Percentiles rank a stretch among this genome's conserved stretches.
Evolutionary conservation across 441 rosid species (phyloP).

Genomic region (Eugenia klotzschiana): DNA sequence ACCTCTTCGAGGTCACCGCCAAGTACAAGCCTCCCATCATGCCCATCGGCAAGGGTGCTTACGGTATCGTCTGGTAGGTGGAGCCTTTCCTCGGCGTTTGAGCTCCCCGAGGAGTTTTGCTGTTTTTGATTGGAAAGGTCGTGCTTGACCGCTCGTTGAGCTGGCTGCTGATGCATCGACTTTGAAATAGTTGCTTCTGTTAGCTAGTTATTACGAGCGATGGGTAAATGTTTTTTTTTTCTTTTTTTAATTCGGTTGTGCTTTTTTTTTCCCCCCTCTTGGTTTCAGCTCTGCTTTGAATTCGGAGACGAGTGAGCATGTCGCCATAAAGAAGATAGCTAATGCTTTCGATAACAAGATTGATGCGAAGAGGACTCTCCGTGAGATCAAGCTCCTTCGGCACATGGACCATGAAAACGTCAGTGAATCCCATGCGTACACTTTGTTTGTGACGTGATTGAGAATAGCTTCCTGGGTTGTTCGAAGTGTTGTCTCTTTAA

Average conservation of each 20-base stretch:
- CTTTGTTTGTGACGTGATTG: neutral
- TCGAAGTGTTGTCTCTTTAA: neutral
- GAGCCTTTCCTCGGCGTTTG: neutral
- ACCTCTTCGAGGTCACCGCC: constrained; percentile 85
- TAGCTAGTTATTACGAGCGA: fast-evolving
- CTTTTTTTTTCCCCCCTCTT: neutral
- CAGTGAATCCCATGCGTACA: constrained; percentile 14
- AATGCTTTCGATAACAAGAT: constrained; percentile 60
- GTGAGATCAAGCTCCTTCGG: constrained; percentile 87
- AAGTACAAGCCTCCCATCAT: constrained; percentile 86
- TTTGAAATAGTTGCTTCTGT: neutral
- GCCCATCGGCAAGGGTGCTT: constrained; percentile 85
- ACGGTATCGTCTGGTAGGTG: constrained; percentile 75
- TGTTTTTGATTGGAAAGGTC: neutral
- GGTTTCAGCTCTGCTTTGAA: constrained; percentile 46
- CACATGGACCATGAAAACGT: constrained; percentile 88
- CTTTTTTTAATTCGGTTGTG: neutral
- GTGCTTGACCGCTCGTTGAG: neutral
- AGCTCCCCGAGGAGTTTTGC: neutral
- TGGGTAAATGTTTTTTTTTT: neutral
- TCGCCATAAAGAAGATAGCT: constrained; percentile 72
- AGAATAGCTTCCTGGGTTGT: neutral
- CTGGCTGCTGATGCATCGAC: neutral
- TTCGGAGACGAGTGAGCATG: constrained; percentile 61
- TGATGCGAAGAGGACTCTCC: constrained; percentile 79